These are phyloP conservation scores for Flaveria floridana DNA, from an alignment of 140 eudicot genomes.

Conservation along the genomic window DNA sequence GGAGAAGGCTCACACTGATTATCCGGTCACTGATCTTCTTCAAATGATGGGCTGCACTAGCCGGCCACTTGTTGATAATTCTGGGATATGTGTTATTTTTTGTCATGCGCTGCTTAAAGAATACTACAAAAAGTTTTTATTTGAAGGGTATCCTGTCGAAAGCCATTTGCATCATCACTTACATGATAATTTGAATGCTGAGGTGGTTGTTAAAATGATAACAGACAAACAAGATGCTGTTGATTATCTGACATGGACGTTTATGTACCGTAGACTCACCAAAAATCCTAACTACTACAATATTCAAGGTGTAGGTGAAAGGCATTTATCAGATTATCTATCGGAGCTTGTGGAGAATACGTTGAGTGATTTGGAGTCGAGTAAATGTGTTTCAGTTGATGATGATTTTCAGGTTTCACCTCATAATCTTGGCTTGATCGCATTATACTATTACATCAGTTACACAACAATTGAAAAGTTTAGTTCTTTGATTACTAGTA, in stretches of 20 bases:
- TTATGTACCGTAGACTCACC: constrained; percentile 85
- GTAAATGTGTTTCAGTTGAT: constrained; percentile 68
- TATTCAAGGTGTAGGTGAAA: constrained; percentile 83
- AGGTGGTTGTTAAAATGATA: constrained; percentile 69
- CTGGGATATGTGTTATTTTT: constrained; percentile 80
- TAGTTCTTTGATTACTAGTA: constrained; percentile 55
- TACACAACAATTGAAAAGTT: constrained; percentile 83
- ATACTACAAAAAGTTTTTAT: constrained; percentile 76
- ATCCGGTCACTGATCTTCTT: constrained; percentile 76
- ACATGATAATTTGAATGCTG: constrained; percentile 83
- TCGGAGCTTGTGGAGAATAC: constrained; percentile 90
- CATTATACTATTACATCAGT: constrained; percentile 75
- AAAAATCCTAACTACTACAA: constrained; percentile 85
- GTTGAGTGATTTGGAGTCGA: constrained; percentile 63
- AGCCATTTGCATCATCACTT: constrained; percentile 80
- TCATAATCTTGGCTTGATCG: constrained; percentile 71
- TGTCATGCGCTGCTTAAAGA: constrained; percentile 82
- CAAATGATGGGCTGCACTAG: constrained; percentile 89
- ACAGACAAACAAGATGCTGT: constrained; percentile 86
- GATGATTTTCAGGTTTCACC: constrained; percentile 63
- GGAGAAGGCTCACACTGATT: constrained; percentile 83
- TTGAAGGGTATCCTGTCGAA: constrained; percentile 84
- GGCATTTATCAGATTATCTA: constrained; percentile 79
- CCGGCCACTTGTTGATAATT: constrained; percentile 73
- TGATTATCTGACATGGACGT: constrained; percentile 91